Base-by-base conservation (phyloP, 1,284 basidiomycete species). In the Ceratobasidium sp. region DNA sequence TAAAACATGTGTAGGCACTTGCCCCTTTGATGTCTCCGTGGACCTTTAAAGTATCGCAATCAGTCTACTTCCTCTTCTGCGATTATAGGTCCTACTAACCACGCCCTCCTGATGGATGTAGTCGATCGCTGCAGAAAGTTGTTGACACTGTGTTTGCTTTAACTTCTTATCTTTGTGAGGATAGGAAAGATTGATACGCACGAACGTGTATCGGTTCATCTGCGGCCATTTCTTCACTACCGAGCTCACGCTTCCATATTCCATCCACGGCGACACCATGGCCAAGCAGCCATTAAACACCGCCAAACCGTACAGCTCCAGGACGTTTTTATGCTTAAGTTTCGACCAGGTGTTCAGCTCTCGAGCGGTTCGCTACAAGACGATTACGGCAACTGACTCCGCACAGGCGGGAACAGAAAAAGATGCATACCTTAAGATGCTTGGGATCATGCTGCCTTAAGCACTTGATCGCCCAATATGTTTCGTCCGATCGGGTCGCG, bases 181-280 rank as follows among this genome's bases (percentile, higher is more conserved):
- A 20, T 9, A n/a, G n/a, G n/a, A n/a, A 5, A 13, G 18, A 18
- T n/a, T 40, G 13, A 20, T 12, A 68, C 66, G n/a, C 49, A 68
- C 66, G 4, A 68, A n/a, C 2, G 20, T n/a, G 33, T 46, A 51
- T 6, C 49, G 66, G 5, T 53, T 15, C 12, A 33, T 4, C 2
- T 33, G 20, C 10, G 46, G 66, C 3, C 10, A 3, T 15, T 39
- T 33, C 13, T 26, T 51, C 10, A 68, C 0, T 3, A 51, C 23
- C 3, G 26, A 2, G n/a, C 20, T 55, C 15, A 68, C 51, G 20
- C 49, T 55, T 2, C 66, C 66, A 53, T 23, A 6, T 13, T 49
- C 46, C 66, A 68, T 68, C 66, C 66, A 68, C 28, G 66, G 66
- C 23, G 66, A 68, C 5, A 68, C 66, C 66, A 68, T 68, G 2